Base-by-base conservation (phyloP, 306 rosid species). In the Quercus gilva region DNA sequence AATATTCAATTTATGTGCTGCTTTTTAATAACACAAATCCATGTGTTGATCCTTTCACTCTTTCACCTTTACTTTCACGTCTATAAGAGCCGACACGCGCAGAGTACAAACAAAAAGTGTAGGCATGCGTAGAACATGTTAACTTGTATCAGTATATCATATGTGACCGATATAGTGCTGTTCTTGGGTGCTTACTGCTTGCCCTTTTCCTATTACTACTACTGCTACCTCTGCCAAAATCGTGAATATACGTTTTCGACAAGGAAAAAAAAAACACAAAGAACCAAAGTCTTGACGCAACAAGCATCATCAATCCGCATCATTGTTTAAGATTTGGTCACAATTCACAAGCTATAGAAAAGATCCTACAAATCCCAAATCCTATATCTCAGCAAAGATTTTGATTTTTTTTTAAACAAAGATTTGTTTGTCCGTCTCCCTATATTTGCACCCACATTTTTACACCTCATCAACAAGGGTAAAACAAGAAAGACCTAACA, bases 391-490 rank as follows among this genome's bases (percentile, higher is more conserved):
- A 13, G 43, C 49, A 14, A 55, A 49, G 55, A 51, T 15, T 31
- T 67, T 49, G 0, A 49, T 12, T 49, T 49, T 2, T 2, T n/a
- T n/a, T n/a, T n/a, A n/a, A n/a, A 3, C 70, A 58, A 55, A 64
- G 60, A 25, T 18, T 7, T 67, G 65, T 77, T 77, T 77, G 53
- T 80, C 79, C 37, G 69, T 84, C 76, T 84, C 76, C 76, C 67
- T 78, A 20, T 85, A 78, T 77, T 26, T 63, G 76, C 78, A 83
- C 52, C 79, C 74, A 77, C 55, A 67, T 81, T 78, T 81, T 73
- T 78, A 85, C 83, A 81, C 12, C 65, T 74, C 78, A n/a, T 25
- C 57, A 61, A 72, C 70, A 55, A 49, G 69, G 74, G 82, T 69
- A 59, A 18, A 75, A 21, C 23, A 29, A 37, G 45, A 28, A 15